Evolutionary conservation across 805 yeast genomes (phyloP).

Genomic region (Hanseniaspora meyeri): DNA sequence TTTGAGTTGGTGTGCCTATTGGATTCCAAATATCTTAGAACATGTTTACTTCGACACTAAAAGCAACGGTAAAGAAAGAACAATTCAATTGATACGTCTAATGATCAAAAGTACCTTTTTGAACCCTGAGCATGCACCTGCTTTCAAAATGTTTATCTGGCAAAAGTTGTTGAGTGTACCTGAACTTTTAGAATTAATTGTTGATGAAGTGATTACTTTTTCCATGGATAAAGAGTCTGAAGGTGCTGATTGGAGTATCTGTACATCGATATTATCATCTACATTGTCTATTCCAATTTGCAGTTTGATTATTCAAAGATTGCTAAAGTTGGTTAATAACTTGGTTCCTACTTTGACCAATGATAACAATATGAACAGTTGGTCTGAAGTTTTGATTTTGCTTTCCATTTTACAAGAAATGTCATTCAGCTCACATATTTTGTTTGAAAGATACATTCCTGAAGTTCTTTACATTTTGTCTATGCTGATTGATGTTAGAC

Average conservation of each 20-base stretch:
- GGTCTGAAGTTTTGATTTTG: conserved; percentile 62
- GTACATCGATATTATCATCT: conserved; percentile 48
- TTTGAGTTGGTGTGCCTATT: conserved; percentile 40
- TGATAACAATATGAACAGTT: conserved; percentile 38
- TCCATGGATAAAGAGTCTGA: conserved; percentile 71
- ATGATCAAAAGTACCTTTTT: conserved; percentile 47
- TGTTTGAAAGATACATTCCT: conserved; percentile 53
- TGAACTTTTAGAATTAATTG: conserved; percentile 41
- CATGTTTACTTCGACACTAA: conserved; percentile 44
- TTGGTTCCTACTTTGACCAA: conserved; percentile 34
- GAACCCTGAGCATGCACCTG: conserved; percentile 37
- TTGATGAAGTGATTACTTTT: conserved; percentile 63
- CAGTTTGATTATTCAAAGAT: conserved; percentile 46
- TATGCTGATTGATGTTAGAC: conserved; percentile 41
- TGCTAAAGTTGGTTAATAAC: conserved; percentile 43
- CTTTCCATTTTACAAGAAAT: conserved; percentile 50
- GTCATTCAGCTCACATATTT: conserved; percentile 55
- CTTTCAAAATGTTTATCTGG: conserved; percentile 56
- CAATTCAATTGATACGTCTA: conserved; percentile 48
- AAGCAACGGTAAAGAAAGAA: conserved; percentile 46
- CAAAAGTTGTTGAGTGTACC: conserved; percentile 50
- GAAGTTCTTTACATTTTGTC: conserved; percentile 61
- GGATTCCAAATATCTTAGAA: conserved; percentile 57
- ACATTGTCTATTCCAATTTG: conserved; percentile 64
- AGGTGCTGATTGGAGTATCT: conserved; percentile 52